phyloP scores from a whole-genome alignment of 371 early-diverging fungal genomes.

The Smittium mucronatum region DNA sequence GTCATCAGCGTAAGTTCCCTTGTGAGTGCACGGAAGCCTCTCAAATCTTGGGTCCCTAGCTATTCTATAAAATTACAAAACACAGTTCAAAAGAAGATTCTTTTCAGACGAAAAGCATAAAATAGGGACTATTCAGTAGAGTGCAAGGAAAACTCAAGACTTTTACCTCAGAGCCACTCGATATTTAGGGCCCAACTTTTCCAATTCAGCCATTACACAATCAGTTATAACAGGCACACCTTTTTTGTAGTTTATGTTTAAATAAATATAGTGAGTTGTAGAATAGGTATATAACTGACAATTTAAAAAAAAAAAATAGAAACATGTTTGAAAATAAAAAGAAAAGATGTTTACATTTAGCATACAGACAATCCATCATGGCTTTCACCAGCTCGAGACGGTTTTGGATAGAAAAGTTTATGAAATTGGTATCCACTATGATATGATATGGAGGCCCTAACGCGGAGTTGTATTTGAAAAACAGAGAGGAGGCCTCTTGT shows the following conservation, averaged over 20 bases:
- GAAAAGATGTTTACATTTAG: conserved; percentile 50
- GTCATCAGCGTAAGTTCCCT: conserved; percentile 99
- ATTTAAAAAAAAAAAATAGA: conserved; percentile 31
- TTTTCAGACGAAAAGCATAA: too few relatives aligned
- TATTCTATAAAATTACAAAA: conserved; percentile 37
- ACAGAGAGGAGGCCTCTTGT: conserved; percentile 89
- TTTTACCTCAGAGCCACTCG: conserved; percentile 84
- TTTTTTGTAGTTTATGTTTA: too few relatives aligned
- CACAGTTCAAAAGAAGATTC: neutral
- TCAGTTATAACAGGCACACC: conserved; percentile 94
- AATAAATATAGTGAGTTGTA: too few relatives aligned
- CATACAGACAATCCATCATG: conserved; percentile 98
- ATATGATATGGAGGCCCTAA: conserved; percentile 98
- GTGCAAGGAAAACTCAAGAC: conserved; percentile 16
- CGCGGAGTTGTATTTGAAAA: conserved; percentile 92
- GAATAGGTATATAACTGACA: neutral
- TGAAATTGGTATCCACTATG: conserved; percentile 99
- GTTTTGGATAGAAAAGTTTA: conserved; percentile 98
- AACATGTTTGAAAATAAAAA: neutral
- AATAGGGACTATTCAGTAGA: too few relatives aligned
- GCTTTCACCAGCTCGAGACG: conserved; percentile 93
- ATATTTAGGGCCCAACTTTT: conserved; percentile 96
- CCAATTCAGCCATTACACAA: conserved; percentile 99
- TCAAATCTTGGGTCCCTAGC: conserved; percentile 95
- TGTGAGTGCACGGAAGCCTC: conserved; percentile 93